These are phyloP conservation scores for Kodamaea ohmeri DNA, from an alignment of 1,139 yeast genomes.

Conservation along the genomic window DNA sequence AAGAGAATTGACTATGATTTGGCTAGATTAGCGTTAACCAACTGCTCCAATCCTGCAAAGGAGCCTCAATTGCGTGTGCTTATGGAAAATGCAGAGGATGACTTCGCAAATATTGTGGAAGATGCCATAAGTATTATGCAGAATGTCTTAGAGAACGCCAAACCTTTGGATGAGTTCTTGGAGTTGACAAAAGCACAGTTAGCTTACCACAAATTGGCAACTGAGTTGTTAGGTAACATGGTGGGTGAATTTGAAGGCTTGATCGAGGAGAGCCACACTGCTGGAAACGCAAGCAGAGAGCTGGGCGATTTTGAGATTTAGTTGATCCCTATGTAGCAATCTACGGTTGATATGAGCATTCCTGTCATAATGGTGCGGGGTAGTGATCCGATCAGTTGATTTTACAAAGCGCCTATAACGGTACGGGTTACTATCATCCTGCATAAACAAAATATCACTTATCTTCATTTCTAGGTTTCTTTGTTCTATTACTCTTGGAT, in stretches of 20 bases:
- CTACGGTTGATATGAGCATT: too few relatives aligned
- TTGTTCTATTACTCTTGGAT: background rate
- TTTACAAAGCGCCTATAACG: too few relatives aligned
- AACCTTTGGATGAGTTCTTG: constrained; percentile 65
- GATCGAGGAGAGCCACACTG: constrained; percentile 46
- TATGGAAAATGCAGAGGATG: constrained; percentile 86
- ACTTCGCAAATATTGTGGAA: constrained; percentile 86
- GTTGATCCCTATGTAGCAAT: background rate
- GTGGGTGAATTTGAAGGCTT: constrained; percentile 63
- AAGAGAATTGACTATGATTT: constrained; percentile 80
- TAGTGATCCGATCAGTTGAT: too few relatives aligned
- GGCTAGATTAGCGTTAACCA: constrained; percentile 63
- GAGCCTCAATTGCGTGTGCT: constrained; percentile 73
- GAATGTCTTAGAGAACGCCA: constrained; percentile 72
- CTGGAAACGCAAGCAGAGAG: constrained; percentile 26
- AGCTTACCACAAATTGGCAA: constrained; percentile 77
- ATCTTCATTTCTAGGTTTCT: background rate
- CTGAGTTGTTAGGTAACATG: constrained; percentile 64
- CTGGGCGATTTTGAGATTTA: constrained; percentile 47
- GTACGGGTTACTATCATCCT: background rate
- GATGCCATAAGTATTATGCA: constrained; percentile 86
- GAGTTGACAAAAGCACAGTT: constrained; percentile 78
- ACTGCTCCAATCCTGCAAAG: constrained; percentile 68
- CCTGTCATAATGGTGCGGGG: too few relatives aligned
- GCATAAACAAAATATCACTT: background rate